A percentile compares a stretch with the other conserved stretches of the same genome.
Conservation (phyloP, 78 protist genomes). For the Dictyostelium capitatum region DNA sequence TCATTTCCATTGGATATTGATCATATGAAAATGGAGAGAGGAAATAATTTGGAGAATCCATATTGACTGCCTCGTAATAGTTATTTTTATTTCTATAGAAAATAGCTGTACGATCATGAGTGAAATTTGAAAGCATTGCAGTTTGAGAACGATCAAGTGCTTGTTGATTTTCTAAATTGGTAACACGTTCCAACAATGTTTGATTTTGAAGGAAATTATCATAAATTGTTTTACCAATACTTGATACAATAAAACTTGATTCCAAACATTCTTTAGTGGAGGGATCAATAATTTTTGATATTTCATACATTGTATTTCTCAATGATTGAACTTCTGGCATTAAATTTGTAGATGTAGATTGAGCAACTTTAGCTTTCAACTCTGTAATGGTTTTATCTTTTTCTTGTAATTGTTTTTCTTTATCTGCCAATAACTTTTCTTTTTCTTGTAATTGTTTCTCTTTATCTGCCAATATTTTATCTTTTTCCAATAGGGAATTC, state of each 20-base stretch:
- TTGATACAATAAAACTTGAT: not conserved
- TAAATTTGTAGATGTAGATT: not conserved
- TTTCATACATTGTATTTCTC: not conserved
- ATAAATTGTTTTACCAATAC: too few relatives aligned
- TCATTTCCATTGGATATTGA: constrained; percentile 18
- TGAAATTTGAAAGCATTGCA: constrained; percentile 29
- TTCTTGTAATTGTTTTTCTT: not conserved
- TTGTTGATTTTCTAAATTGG: not conserved
- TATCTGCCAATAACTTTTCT: not conserved
- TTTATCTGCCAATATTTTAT: not conserved
- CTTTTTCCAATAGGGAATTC: not conserved
- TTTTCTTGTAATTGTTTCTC: not conserved
- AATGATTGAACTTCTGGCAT: constrained; percentile 12
- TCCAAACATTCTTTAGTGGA: not conserved
- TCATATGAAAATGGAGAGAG: constrained; percentile 33
- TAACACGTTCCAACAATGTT: not conserved
- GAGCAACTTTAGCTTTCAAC: not conserved
- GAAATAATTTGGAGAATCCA: constrained; percentile 45
- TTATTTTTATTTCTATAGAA: not conserved
- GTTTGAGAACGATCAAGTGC: not conserved
- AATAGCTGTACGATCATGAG: not conserved
- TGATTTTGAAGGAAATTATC: not conserved
- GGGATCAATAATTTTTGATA: not conserved
- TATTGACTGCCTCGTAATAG: constrained; percentile 49
- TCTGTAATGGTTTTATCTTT: not conserved